Conservation (phyloP, 108 stramenopile species). For the Cyclostephanos invisitatus region DNA sequence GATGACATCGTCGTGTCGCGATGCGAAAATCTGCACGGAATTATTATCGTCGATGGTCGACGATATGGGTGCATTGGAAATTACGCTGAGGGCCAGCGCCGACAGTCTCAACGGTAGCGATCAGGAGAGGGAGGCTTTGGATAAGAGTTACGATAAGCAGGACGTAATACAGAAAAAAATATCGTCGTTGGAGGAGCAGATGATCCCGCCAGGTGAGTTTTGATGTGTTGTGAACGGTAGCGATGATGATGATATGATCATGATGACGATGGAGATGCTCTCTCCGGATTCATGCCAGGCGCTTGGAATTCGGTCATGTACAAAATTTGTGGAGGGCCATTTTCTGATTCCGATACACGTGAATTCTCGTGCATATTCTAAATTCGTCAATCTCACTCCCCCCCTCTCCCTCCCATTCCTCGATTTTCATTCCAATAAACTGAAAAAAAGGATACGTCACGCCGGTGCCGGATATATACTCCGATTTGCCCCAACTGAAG, state of each 20-base stretch:
- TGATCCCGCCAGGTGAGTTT: constrained; percentile 75
- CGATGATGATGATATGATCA: too few species aligned
- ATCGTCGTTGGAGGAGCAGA: constrained; percentile 84
- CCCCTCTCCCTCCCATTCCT: too few species aligned
- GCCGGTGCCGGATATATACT: constrained; percentile 82
- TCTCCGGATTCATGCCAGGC: too few species aligned
- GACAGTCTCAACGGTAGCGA: constrained; percentile 76
- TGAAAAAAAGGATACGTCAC: constrained; percentile 58
- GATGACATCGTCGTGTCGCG: constrained; percentile 68
- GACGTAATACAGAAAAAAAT: constrained; percentile 58
- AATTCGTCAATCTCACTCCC: too few species aligned
- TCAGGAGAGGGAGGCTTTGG: constrained; percentile 83
- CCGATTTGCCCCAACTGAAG: constrained; percentile 85
- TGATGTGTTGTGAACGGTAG: too few species aligned
- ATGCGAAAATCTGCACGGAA: constrained; percentile 50
- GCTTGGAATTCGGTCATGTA: too few species aligned
- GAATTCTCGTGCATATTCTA: too few species aligned
- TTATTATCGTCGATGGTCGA: constrained; percentile 54
- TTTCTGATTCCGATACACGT: too few species aligned
- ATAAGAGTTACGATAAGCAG: constrained; percentile 83
- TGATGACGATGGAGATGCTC: too few species aligned
- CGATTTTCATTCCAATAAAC: too few species aligned
- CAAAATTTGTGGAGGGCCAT: too few species aligned
- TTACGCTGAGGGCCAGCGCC: constrained; percentile 56
- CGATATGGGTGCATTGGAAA: constrained; percentile 60